A percentile compares a stretch with the other conserved stretches of the same genome.
phyloP scores from a whole-genome alignment of 2,329 filamentous ascomycete genomes.

The Penicillium vulpinum region DNA sequence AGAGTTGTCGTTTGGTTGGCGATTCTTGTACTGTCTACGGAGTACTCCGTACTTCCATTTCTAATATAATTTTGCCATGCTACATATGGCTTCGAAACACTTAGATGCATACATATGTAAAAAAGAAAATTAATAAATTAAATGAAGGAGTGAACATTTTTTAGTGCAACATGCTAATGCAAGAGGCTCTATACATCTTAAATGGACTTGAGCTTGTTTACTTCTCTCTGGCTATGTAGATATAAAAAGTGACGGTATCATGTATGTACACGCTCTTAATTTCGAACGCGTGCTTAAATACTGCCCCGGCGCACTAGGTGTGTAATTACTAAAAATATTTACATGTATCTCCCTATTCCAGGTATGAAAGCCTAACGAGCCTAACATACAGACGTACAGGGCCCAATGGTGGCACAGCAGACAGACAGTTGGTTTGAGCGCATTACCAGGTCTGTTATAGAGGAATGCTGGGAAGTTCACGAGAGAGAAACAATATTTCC shows the following conservation, averaged over 20 bases:
- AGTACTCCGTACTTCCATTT: background rate
- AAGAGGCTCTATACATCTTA: background rate
- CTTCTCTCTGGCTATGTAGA: background rate
- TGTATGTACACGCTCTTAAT: background rate
- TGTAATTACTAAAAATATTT: background rate
- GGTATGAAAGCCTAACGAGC: background rate
- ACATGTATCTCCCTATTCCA: background rate
- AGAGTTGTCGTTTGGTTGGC: background rate
- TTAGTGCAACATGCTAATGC: background rate
- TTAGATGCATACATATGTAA: background rate
- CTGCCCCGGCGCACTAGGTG: no score
- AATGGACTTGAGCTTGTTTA: background rate
- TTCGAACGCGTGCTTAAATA: background rate
- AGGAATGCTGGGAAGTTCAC: background rate
- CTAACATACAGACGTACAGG: background rate
- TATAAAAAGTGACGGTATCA: background rate
- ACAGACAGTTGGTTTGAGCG: background rate
- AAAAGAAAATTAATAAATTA: no score
- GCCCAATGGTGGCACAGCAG: background rate
- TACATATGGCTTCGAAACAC: background rate
- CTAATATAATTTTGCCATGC: background rate
- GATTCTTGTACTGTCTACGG: background rate
- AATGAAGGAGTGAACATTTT: background rate
- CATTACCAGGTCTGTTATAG: background rate
- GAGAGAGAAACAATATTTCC: background rate